Conservation (phyloP, 139 green algal genomes). For the Chlorella vulgaris region DNA sequence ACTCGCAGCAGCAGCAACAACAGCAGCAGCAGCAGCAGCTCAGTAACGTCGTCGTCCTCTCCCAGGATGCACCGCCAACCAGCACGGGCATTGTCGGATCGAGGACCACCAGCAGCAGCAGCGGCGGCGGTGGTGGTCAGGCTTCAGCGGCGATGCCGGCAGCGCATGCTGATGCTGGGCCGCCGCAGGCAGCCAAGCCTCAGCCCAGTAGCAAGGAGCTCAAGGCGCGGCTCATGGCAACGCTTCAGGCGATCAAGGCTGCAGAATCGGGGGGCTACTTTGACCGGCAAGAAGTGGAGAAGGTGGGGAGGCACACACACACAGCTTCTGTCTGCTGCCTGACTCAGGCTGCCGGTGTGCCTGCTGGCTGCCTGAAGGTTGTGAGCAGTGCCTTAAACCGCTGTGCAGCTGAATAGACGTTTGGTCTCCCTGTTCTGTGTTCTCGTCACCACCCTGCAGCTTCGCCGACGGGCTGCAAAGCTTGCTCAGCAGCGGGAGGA, state of each 20-base stretch:
- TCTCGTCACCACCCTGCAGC: too few relatives aligned
- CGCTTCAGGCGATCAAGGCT: constrained; percentile 8
- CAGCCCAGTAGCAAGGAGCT: not conserved
- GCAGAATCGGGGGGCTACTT: not conserved
- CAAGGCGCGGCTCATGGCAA: not conserved
- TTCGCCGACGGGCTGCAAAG: not conserved
- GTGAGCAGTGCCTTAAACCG: too few relatives aligned
- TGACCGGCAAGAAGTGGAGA: not conserved
- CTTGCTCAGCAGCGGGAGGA: not conserved
- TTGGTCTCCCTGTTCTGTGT: too few relatives aligned
- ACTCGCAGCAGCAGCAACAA: not conserved
- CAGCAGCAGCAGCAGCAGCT: not conserved
- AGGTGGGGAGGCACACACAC: not conserved
- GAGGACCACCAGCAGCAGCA: not conserved
- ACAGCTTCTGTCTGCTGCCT: too few relatives aligned
- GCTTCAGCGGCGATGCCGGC: not conserved
- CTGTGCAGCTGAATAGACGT: too few relatives aligned
- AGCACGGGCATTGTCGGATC: too few relatives aligned
- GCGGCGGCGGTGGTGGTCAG: not conserved
- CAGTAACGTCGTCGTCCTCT: too few relatives aligned
- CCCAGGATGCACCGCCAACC: too few relatives aligned
- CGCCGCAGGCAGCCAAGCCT: not conserved
- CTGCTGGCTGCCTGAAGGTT: too few relatives aligned
- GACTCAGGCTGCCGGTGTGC: too few relatives aligned
- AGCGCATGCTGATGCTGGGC: not conserved